Base-by-base conservation (phyloP, 768 basidiomycete genomes). In the Pisolithus orientalis region DNA sequence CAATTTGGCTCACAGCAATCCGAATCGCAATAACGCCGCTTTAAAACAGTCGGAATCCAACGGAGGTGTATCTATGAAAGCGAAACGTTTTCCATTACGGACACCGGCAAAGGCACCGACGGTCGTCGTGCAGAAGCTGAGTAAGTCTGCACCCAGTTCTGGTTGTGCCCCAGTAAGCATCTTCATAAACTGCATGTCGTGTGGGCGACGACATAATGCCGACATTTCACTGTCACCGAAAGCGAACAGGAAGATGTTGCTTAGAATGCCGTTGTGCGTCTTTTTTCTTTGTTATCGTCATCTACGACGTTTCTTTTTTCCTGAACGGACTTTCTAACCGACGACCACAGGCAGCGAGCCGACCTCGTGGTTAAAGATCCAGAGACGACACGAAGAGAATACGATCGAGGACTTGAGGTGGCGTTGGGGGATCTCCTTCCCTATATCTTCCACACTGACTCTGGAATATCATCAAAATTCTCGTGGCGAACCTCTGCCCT, bases 221-320 rank as follows among this genome's bases (percentile, higher is more conserved):
- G 17, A 39, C 6, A 13, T 14, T 39, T 17, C 38, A 6, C 2
- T 21, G 21, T 21, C 21, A 39, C 6, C 2, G 61, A 72, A 78
- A 10, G 75, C 83, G 34, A 92, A 92, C 56, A 72, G 84, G 54
- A 91, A 90, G 66, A 70, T 93, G 17, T 67, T 93, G n/a, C 68
- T 93, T 50, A 77, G 91, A 25, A 88, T 94, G 85, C 76, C 80
- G 57, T 65, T 95, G 92, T 94, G 57, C 37, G 17, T 52, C 37
- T 24, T n/a, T 39, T 32, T 16, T 40, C 38, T 25, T 5, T 40
- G 24, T 13, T 8, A 13, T 37, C 42, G 14, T 34, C 10, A 5
- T 11, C 17, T 39, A 39, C 3, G 38, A 14, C 17, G 38, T 34
- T 29, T 29, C 5, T 11, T 13, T 34, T 10, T 34, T 11, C 11